Base-by-base conservation (phyloP, 2,329 filamentous ascomycete genomes). In the Tolypocladium tundrense region DNA sequence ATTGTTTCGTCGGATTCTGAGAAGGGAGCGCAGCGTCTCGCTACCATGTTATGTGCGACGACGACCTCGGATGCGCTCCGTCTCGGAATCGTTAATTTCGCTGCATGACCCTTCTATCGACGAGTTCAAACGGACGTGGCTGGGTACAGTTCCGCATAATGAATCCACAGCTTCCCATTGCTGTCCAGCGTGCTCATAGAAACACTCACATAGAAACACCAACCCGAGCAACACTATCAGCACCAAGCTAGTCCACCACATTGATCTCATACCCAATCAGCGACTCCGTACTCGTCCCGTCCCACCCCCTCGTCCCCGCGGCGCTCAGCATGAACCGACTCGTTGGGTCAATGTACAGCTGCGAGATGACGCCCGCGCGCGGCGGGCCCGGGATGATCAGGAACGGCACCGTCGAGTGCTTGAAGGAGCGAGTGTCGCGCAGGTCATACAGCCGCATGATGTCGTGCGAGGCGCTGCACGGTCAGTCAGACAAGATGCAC, bases 361-460 rank as follows among this genome's bases (percentile, higher is more conserved):
- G 86, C 0, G 88, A 90, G 48, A 97, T 93, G 48, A 96, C 90
- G 51, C 93, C 93, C 0, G 92, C 92, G 19, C 91, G 71, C 0
- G 84, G 84, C 0, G 84, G 94, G 0, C 94, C 94, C 0, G 94
- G 94, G 31, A 99, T 87, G 63, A 99, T 97, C n/a, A 96, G 81
- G 72, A 97, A 99, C 0, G 94, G 94, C 0, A 96, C 91, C 0
- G 88, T 86, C 0, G 90, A 89, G 68, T 91, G 88, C 66, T 87
- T 90, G 43, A 81, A 77, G 1, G 79, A 74, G 31, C 82, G 79
- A 39, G 83, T 81, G 55, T 88, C 83, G 52, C 85, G 84, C 21
- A 97, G 77, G 68, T 99, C 94, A 70, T 97, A 99, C 0, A 99
- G 81, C 4, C 94, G 85, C 16, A 99, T 80, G 64, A 97, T 97